Conservation (phyloP, 2,329 filamentous ascomycete species). For the Zalaria obscura region DNA sequence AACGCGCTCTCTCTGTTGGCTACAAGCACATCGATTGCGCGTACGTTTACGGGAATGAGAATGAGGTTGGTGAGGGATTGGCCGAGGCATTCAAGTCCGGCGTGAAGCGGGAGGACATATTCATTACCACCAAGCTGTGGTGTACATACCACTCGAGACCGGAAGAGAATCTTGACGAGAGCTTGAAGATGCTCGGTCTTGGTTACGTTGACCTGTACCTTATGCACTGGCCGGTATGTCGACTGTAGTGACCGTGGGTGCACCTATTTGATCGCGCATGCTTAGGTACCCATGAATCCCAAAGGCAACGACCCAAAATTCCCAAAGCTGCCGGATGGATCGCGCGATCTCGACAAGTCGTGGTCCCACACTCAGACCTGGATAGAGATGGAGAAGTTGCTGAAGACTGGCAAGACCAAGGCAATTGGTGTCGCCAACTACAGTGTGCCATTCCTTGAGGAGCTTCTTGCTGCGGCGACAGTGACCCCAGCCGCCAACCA, state of each 20-base stretch:
- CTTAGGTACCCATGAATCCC: constrained; percentile 57
- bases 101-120: constrained; percentile 62
- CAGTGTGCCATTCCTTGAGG: constrained; percentile 31
- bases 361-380: constrained; percentile 65
- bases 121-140: constrained; percentile 79
- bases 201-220: constrained; percentile 74
- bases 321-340: constrained; percentile 60
- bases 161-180: constrained; percentile 57
- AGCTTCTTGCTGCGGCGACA: constrained; percentile 42
- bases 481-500: constrained; percentile 55
- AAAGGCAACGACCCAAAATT: constrained; percentile 54
- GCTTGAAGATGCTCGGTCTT: constrained; percentile 56
- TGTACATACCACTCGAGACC: constrained; percentile 61
- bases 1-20: constrained; percentile 32
- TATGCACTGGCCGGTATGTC: constrained; percentile 69
- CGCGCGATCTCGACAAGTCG: constrained; percentile 54
- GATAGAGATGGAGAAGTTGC: constrained; percentile 58
- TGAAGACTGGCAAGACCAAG: constrained; percentile 31
- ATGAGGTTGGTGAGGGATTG: constrained; percentile 67
- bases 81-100: constrained; percentile 55
- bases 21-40: constrained; percentile 52
- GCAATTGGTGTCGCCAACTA: constrained; percentile 38
- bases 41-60: constrained; percentile 69
- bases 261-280: constrained; percentile 3
- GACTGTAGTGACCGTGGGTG: constrained; percentile 73